These are phyloP conservation scores for Wickerhamiella dianesei DNA, from an alignment of 805 yeast genomes.

Conservation along the genomic window DNA sequence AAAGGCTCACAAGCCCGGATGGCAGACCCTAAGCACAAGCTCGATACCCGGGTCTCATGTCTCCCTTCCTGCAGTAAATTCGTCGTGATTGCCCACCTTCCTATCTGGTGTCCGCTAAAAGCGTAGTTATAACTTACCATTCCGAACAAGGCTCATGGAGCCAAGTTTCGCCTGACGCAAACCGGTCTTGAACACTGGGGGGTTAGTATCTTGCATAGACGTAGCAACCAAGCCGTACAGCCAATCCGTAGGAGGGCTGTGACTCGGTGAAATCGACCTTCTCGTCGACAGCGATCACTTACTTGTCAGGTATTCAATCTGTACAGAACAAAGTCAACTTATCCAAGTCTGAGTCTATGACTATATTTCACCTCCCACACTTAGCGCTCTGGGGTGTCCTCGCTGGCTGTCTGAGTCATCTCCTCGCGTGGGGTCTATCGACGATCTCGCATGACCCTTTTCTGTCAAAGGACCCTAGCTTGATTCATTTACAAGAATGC, in stretches of 20 bases:
- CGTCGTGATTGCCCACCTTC: no score
- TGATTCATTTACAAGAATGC: no score
- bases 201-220: neutral
- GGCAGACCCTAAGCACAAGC: no score
- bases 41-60: no score
- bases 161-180: neutral
- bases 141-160: conserved; percentile 1
- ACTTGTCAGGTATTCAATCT: neutral
- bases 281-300: neutral
- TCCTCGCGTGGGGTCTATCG: neutral
- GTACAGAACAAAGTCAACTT: neutral
- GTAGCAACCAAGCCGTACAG: no score
- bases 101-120: no score
- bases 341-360: neutral
- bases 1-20: no score
- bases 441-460: no score
- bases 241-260: no score
- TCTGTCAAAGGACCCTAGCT: no score
- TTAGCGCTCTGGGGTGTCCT: neutral
- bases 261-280: no score
- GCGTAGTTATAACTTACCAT: conserved; percentile 1
- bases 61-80: no score
- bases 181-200: conserved; percentile 1
- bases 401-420: neutral
- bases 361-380: neutral